Evolutionary conservation across 164 flowering plant species (phyloP).

Genomic region (Tinospora cordifolia): DNA sequence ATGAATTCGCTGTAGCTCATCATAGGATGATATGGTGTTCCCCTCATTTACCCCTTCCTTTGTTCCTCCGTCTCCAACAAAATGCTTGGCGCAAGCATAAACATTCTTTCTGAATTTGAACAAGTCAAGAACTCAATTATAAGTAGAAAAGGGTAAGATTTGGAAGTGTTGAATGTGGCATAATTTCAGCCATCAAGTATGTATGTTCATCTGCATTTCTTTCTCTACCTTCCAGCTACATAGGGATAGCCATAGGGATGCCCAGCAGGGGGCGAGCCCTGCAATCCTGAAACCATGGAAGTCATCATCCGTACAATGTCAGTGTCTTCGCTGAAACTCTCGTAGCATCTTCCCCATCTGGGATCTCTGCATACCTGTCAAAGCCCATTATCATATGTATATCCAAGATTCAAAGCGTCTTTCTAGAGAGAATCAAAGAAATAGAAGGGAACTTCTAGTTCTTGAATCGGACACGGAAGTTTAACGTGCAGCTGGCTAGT

Average conservation of each 20-base stretch:
- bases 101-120: slow-evolving; percentile 43
- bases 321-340: slow-evolving; percentile 61
- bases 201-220: background rate
- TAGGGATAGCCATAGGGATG: slow-evolving; percentile 64
- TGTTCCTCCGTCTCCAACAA: slow-evolving; percentile 86
- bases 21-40: slow-evolving; percentile 44
- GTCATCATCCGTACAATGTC: slow-evolving; percentile 59
- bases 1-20: slow-evolving; percentile 54
- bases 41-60: slow-evolving; percentile 70
- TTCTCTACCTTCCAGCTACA: slow-evolving; percentile 60
- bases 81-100: slow-evolving; percentile 67
- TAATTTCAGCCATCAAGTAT: too few species aligned
- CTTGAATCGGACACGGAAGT: background rate
- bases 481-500: background rate
- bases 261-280: slow-evolving; percentile 50
- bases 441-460: background rate
- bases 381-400: background rate
- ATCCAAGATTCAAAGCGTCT: background rate
- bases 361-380: slow-evolving; percentile 66
- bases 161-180: too few species aligned
- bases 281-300: slow-evolving; percentile 48
- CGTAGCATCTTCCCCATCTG: slow-evolving; percentile 75
- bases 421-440: too few species aligned
- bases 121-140: background rate
- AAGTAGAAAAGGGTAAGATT: too few species aligned